Evolutionary conservation across 1,139 yeast genomes (phyloP).

Genomic region (Suhomyces ambrosiae): DNA sequence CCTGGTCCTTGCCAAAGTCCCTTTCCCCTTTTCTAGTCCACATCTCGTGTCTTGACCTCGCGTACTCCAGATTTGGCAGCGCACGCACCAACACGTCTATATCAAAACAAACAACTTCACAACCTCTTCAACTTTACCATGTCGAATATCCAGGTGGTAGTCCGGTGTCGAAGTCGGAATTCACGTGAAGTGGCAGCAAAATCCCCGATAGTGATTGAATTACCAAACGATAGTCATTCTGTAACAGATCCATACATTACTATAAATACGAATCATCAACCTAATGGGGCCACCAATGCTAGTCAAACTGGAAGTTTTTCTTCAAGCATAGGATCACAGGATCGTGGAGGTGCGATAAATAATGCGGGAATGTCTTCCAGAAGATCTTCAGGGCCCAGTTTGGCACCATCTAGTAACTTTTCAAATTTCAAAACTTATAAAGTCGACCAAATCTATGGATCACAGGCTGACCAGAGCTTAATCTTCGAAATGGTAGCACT

Average conservation of each 20-base stretch:
- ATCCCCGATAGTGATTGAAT: conserved; percentile 71
- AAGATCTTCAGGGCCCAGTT: conserved; percentile 7
- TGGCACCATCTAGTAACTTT: conserved; percentile 10
- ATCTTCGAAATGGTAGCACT: conserved; percentile 64
- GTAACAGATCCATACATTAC: conserved; percentile 39
- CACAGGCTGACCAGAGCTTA: conserved; percentile 63
- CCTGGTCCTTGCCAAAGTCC: too few species aligned
- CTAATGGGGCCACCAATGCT: conserved; percentile 23
- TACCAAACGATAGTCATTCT: conserved; percentile 52
- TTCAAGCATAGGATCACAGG: conserved; percentile 5
- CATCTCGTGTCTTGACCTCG: too few species aligned
- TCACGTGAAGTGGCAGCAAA: conserved; percentile 69
- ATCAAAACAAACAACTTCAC: conserved; percentile 1
- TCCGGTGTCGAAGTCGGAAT: conserved; percentile 84
- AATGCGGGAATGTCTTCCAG: not conserved
- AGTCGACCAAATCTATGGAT: conserved; percentile 77
- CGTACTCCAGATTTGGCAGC: not conserved
- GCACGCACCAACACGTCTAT: not conserved
- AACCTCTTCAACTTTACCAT: conserved; percentile 18
- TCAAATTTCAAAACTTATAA: conserved; percentile 51
- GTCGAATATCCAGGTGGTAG: conserved; percentile 76
- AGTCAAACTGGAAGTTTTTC: not conserved
- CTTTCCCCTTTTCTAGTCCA: too few species aligned
- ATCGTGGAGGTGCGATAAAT: not conserved
- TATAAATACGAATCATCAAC: conserved; percentile 40